Base-by-base conservation (phyloP, 1,284 basidiomycete species). In the Cryptococcus amylolentus region DNA sequence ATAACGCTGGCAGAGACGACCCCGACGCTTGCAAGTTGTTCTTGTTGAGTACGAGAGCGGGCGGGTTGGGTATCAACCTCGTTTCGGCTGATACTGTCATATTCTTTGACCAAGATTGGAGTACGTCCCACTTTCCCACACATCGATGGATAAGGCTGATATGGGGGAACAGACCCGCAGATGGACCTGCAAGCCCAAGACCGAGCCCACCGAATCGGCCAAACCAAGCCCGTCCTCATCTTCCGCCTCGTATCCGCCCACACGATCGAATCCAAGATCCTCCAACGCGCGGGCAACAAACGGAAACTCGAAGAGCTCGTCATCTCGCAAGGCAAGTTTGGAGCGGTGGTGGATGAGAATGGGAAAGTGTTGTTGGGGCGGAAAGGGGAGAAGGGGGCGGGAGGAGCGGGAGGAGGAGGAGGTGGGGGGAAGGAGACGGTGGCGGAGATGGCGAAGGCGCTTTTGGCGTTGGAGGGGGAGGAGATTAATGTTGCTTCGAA, bases 141-240 rank as follows among this genome's bases (percentile, higher is more conserved):
- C 10, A 35, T 16, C 27, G 7, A 10, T 18, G 18, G 7, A 26
- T 8, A 31, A 9, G 48, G 35, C 48, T 49, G 31, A 49, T 38
- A 13, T 18, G 20, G 18, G 20, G 28, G 31, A 1, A 44, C 4
- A 91, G 90, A 97, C 69, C 94, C 94, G 0, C 91, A 95, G 79
- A 92, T 94, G 86, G 95, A 98, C 65, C 80, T 92, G 5, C 94
- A 98, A 76, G 95, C 95, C 0, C 91, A 95, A 74, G 95, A 96
- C 70, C 84, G 94, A 37, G 94, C 91, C 0, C 94, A 98, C 75
- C 86, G 94, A 7, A 98, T 98, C 57, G 94, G 94, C 2, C 94
- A 97, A 77, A 94, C 86, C 18, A 18, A 81, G 63, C 89, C 90
- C 2, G 89, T 94, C 53, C 81, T 94, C 47, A 85, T 96, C 55